A percentile compares a stretch with the other conserved stretches of the same genome.
Evolutionary conservation across 2,329 filamentous ascomycete genomes (phyloP).

Genomic region (Phyllosticta ampelicida): DNA sequence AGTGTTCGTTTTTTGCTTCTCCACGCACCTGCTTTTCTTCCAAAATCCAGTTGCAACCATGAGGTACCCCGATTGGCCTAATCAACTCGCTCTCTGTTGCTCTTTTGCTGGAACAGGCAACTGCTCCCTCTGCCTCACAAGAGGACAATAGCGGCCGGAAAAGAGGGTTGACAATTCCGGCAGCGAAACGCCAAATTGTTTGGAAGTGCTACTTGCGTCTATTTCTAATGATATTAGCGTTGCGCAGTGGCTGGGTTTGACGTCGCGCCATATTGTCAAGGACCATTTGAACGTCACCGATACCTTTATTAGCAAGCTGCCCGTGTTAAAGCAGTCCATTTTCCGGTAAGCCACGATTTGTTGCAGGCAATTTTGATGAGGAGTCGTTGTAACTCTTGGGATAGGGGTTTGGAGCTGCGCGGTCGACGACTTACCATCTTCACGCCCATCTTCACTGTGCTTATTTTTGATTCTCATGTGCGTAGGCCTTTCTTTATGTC

Average conservation of each 20-base stretch:
- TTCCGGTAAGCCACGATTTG: conserved; percentile 28
- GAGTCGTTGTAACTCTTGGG: conserved; percentile 11
- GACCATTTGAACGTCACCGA: conserved; percentile 21
- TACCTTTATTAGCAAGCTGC: conserved; percentile 20
- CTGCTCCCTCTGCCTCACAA: neutral
- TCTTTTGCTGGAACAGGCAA: neutral
- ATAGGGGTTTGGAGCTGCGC: neutral
- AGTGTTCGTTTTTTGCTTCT: neutral
- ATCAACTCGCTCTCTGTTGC: neutral
- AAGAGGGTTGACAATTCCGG: conserved; percentile 46
- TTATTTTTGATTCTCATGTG: neutral
- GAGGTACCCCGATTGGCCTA: neutral
- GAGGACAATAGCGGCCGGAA: neutral
- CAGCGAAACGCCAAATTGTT: conserved; percentile 45
- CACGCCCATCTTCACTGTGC: no score
- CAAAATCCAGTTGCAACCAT: neutral
- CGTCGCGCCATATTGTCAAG: conserved; percentile 30
- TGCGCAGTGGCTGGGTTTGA: conserved; percentile 48
- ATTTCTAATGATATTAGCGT: conserved; percentile 45
- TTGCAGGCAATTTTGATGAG: conserved; percentile 27
- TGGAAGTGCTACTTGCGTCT: conserved; percentile 48
- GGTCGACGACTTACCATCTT: neutral
- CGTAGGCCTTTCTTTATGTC: neutral
- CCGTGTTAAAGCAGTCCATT: conserved; percentile 30
- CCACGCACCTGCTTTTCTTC: neutral